Base-by-base conservation (phyloP, 108 stramenopile species). In the Cyclotella cryptica region DNA sequence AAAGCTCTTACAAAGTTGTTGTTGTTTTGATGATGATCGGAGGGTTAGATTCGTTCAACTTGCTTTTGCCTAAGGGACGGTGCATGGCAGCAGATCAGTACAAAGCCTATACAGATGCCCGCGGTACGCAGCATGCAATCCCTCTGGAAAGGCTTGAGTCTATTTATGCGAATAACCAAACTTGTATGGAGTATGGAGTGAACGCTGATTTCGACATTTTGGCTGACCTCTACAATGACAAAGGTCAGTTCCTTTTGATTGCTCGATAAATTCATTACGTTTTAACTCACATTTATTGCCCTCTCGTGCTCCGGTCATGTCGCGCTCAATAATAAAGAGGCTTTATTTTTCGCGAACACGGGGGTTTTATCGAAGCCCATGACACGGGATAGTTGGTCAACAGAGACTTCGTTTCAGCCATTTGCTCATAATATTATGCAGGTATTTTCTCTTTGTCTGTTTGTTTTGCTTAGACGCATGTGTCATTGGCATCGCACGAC, bases 361-460 rank as follows among this genome's bases (percentile, higher is more conserved):
- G 84, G 84, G 11, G 66, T 80, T 3, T 57, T 84, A 26, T 71
- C 42, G 12, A 57, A 84, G 69, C 73, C 73, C 24, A 46, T 66
- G 15, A 66, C 29, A 13, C 58, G 58, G 10, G 72, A 45, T 12
- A 53, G 75, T 57, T 84, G 65, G 54, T 43, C 19, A 8, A 49
- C 13, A 47, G 46, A 60, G 26, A 51, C 66, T 22, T 19, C 44
- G 11, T 57, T 45, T 19, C 47, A 58, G 17, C 83, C 74, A 27
- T 84, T 84, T 60, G 83, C 67, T 15, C 83, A 84, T 41, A 77
- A 84, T 35, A 44, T 72, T n/a, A 77, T 77, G 83, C 78, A 71
- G 47, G 47, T 49, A 49, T 17, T 17, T 49, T 7, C n/a, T 9
- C 15, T 1, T 63, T 17, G 19, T n/a, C n/a, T 40, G 18, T 63